Conservation (phyloP, 371 early-diverging fungal genomes). For the Mortierella sp. region DNA sequence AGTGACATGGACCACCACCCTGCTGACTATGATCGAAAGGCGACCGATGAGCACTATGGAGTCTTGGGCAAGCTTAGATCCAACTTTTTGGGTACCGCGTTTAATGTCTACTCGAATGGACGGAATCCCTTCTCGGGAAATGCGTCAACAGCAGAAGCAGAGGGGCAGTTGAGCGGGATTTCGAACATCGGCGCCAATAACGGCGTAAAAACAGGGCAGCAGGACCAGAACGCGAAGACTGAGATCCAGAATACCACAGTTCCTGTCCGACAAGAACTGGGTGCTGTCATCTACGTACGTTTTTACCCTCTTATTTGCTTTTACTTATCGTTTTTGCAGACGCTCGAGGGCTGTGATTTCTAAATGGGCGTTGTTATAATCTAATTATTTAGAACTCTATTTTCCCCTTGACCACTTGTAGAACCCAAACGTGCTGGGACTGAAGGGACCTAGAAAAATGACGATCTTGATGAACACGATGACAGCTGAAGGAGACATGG, state of each 20-base stretch:
- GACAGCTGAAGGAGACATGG: conserved; percentile 74
- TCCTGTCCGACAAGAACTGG: conserved; percentile 79
- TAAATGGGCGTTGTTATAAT: not conserved
- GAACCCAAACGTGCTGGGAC: conserved; percentile 92
- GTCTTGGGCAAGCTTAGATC: conserved; percentile 64
- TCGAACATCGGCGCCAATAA: conserved; percentile 21
- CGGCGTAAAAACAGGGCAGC: not conserved
- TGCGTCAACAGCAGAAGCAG: not conserved
- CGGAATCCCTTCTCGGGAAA: conserved; percentile 65
- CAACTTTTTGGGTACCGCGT: conserved; percentile 92
- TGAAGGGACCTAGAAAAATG: conserved; percentile 96
- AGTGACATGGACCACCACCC: conserved; percentile 59
- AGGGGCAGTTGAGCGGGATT: not conserved
- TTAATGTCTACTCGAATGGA: conserved; percentile 82
- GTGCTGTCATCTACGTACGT: conserved; percentile 86
- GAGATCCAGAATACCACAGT: conserved; percentile 58
- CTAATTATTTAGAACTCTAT: not conserved
- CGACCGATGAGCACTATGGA: conserved; percentile 33
- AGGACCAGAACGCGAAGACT: conserved; percentile 31
- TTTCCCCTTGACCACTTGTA: conserved; percentile 44
- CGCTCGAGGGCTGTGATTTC: too few species aligned
- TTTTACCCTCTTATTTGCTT: not conserved
- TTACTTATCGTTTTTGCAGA: not conserved
- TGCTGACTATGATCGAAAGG: conserved; percentile 23
- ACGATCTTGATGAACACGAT: conserved; percentile 85